phyloP scores from a whole-genome alignment of 208 protist species.

The Trypanosoma cruzi region DNA sequence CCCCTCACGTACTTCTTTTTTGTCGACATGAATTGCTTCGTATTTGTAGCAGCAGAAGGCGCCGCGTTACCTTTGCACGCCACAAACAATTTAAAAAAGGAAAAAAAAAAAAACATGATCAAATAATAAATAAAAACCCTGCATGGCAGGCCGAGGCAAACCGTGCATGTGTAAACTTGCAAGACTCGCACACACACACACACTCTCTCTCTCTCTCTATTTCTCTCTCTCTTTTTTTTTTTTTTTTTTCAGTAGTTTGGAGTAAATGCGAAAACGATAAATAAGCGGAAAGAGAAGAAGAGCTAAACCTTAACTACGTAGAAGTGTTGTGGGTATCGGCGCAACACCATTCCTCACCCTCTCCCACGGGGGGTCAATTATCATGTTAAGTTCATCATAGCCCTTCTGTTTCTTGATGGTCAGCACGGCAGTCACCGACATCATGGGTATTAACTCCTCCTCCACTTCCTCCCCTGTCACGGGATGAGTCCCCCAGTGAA shows the following conservation, averaged over 20 bases:
- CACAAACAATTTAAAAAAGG: background rate
- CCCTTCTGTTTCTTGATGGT: conserved; percentile 35
- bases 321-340: conserved; percentile 12
- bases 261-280: background rate
- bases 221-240: background rate
- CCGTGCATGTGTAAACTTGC: background rate
- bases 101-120: background rate
- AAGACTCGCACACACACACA: no score
- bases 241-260: background rate
- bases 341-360: conserved; percentile 12
- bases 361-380: conserved; percentile 71
- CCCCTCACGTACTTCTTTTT: conserved; percentile 3
- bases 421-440: conserved; percentile 46
- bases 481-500: conserved; percentile 35
- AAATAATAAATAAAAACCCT: background rate
- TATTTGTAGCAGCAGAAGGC: background rate
- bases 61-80: background rate
- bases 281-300: background rate
- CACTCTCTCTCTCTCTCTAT: no score
- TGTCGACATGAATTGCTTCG: conserved; percentile 1
- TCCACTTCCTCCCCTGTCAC: conserved; percentile 34
- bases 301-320: background rate
- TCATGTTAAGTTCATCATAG: conserved; percentile 50
- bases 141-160: background rate
- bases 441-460: conserved; percentile 49